Base-by-base conservation (phyloP, 495 filamentous ascomycete species). In the Neurospora pannonica region DNA sequence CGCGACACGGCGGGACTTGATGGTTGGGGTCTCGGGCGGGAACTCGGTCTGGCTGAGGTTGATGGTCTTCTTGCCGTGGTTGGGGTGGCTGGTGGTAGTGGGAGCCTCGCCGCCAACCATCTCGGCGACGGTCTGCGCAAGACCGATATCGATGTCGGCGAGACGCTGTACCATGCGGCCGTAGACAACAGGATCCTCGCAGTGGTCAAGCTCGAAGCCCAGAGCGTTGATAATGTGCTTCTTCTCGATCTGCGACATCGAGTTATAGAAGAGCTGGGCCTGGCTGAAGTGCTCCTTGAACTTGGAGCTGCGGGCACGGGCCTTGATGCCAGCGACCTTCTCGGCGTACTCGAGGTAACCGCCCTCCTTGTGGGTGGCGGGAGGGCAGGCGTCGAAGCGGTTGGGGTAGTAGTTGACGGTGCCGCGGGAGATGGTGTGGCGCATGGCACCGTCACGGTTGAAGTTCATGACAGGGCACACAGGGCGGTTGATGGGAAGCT, bases 331-430 rank as follows among this genome's bases (percentile, higher is more conserved):
- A 11, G 84, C 85, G 13, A 92, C 80, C 80, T 89, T 90, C 77
- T 88, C 83, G 0, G 92, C 87, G 77, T 90, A 92, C 71, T 93
- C 91, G 17, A 88, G 81, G 76, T 93, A 95, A 28, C 87, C 92
- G 24, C 90, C 90, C 75, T 93, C 86, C 19, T 87, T 80, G 9
- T 78, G 39, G 1, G 77, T 82, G 0, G 91, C 89, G 1, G 94
- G 91, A 0, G 91, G 90, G 34, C 86, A 84, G 9, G 87, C 85
- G 4, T 89, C 86, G 75, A 89, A 93, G 3, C 93, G 89, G 81
- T 97, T 97, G 24, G 94, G 94, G 92, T 91, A 97, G 85, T 97
- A 97, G 83, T 95, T 97, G 76, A 94, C 90, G 1, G 85, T 90
- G 73, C 94, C 93, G 39, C 81, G 81, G 6, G 79, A 82, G 73